Evolutionary conservation across 139 green algal species (phyloP).

Genomic region (Haematococcus sp.): DNA sequence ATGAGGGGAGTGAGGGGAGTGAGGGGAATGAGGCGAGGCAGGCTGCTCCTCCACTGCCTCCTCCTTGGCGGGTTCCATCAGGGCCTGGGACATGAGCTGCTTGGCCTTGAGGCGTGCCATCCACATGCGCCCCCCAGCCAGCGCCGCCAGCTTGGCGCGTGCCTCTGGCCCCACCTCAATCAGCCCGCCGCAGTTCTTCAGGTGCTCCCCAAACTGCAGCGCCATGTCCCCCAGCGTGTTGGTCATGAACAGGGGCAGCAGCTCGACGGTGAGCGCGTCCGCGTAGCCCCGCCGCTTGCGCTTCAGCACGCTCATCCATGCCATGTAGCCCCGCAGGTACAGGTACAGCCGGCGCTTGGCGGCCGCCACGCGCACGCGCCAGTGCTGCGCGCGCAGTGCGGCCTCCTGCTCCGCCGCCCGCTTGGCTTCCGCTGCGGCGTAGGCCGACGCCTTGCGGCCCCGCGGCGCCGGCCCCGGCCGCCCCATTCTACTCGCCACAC

Average conservation of each 20-base stretch:
- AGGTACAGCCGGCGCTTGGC: slow-evolving; percentile 14
- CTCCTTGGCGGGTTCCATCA: too few relatives aligned
- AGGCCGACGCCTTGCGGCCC: neutral
- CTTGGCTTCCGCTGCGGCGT: neutral
- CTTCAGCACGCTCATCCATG: slow-evolving; percentile 10
- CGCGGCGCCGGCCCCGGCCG: neutral
- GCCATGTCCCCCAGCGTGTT: neutral
- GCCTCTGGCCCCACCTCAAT: too few relatives aligned
- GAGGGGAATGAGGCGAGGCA: too few relatives aligned
- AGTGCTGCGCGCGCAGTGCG: neutral
- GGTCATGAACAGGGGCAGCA: neutral
- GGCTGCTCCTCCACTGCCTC: too few relatives aligned
- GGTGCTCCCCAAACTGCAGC: slow-evolving; percentile 5
- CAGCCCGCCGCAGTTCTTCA: slow-evolving; percentile 1
- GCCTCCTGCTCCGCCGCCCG: neutral
- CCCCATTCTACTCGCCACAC: neutral
- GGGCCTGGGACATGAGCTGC: too few relatives aligned
- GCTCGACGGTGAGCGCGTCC: neutral
- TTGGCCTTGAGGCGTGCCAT: too few relatives aligned
- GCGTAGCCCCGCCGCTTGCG: slow-evolving; percentile 2
- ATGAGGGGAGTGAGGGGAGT: too few relatives aligned
- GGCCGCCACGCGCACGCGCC: neutral
- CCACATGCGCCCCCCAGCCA: too few relatives aligned
- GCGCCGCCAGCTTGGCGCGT: too few relatives aligned
- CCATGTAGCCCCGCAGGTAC: slow-evolving; percentile 6